These are phyloP conservation scores for Xerocomellus amylosporus DNA, from an alignment of 768 basidiomycete genomes.

Conservation along the genomic window DNA sequence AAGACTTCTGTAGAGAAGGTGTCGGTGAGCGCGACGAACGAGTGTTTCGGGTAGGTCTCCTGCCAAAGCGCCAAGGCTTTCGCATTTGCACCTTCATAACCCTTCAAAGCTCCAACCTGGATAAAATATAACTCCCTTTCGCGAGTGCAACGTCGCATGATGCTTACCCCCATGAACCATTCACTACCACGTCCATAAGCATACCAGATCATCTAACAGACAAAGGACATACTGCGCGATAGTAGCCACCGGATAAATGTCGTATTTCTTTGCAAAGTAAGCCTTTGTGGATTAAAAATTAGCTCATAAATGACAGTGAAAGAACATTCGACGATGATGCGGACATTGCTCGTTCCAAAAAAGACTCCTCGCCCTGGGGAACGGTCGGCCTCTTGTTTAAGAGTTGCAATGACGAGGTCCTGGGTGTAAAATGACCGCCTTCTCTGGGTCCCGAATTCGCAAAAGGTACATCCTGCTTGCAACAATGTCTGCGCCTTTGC, in stretches of 20 bases:
- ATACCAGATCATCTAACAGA: not conserved
- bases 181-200: slow-evolving; percentile 48
- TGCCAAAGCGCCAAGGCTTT: slow-evolving; percentile 87
- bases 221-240: slow-evolving; percentile 73
- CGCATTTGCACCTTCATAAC: slow-evolving; percentile 75
- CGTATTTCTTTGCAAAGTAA: slow-evolving; percentile 78
- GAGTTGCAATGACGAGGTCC: slow-evolving; percentile 67
- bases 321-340: slow-evolving; percentile 16
- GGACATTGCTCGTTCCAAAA: slow-evolving; percentile 85
- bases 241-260: slow-evolving; percentile 67
- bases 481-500: slow-evolving; percentile 66
- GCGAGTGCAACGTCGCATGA: not conserved
- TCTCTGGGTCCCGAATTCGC: slow-evolving; percentile 86
- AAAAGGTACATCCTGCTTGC: slow-evolving; percentile 63
- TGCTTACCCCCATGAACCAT: slow-evolving; percentile 83
- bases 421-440: slow-evolving; percentile 73
- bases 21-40: slow-evolving; percentile 85
- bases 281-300: slow-evolving; percentile 44
- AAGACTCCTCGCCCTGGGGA: slow-evolving; percentile 45
- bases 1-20: slow-evolving; percentile 90
- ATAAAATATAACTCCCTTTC: not conserved
- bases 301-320: not conserved
- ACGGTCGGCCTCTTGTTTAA: slow-evolving; percentile 62
- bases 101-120: slow-evolving; percentile 78
- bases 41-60: slow-evolving; percentile 54